These are phyloP conservation scores for Solanum virginianum DNA, from an alignment of 257 asterid species.

Conservation along the genomic window DNA sequence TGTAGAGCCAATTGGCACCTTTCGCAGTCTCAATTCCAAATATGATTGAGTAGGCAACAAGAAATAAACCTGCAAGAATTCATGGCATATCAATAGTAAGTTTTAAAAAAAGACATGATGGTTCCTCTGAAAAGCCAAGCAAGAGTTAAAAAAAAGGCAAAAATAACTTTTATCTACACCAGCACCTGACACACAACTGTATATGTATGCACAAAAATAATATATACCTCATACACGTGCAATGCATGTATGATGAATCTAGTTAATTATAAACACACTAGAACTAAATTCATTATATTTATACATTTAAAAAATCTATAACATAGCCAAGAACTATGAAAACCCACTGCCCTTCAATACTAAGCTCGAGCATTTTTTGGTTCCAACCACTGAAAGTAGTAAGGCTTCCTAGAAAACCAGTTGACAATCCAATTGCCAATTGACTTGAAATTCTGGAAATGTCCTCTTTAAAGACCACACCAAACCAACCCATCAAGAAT, in stretches of 20 bases:
- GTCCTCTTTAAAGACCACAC: constrained; percentile 68
- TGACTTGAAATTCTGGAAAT: constrained; percentile 51
- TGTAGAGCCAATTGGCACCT: constrained; percentile 36
- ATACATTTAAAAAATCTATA: not conserved
- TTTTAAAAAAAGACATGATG: not conserved
- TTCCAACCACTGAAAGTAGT: constrained; percentile 99
- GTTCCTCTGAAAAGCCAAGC: not conserved
- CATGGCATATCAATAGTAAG: not conserved
- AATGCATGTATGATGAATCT: too few species aligned
- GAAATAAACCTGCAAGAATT: constrained; percentile 47
- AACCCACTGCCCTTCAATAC: constrained; percentile 57
- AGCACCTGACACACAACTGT: not conserved
- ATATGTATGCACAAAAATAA: not conserved
- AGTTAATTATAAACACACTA: too few species aligned
- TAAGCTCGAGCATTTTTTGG: constrained; percentile 79
- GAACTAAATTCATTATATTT: too few species aligned
- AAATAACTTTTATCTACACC: not conserved
- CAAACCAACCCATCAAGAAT: constrained; percentile 95
- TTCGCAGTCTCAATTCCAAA: constrained; percentile 68
- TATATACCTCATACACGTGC: constrained; percentile 21
- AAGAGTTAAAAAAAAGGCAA: not conserved
- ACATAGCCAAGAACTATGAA: constrained; percentile 58
- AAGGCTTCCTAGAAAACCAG: constrained; percentile 91
- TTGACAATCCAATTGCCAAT: constrained; percentile 65
- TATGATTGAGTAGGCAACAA: constrained; percentile 51